Evolutionary conservation across 2,329 filamentous ascomycete species (phyloP).

Genomic region (Calonectria hawksworthii): DNA sequence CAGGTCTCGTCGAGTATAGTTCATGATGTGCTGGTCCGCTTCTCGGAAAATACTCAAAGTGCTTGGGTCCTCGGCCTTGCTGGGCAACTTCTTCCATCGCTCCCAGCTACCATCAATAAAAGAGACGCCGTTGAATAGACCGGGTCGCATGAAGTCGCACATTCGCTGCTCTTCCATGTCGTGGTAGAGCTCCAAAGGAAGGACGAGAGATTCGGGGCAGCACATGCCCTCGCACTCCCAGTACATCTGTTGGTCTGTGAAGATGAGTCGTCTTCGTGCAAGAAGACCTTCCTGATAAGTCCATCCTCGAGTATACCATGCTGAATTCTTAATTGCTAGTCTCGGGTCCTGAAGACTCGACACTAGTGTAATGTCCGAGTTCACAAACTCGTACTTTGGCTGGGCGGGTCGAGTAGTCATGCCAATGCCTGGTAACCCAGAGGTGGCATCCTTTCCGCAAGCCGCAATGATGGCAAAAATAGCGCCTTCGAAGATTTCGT

Average conservation of each 20-base stretch:
- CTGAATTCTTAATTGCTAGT: conserved; percentile 47
- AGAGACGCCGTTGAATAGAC: conserved; percentile 52
- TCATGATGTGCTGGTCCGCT: conserved; percentile 50
- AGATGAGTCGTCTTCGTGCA: conserved; percentile 53
- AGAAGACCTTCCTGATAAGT: conserved; percentile 57
- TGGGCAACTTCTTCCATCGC: conserved; percentile 50
- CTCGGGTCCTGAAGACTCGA: conserved; percentile 50
- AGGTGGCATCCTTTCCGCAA: conserved; percentile 49
- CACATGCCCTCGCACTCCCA: conserved; percentile 57
- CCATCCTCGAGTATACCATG: conserved; percentile 55
- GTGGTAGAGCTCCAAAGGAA: conserved; percentile 51
- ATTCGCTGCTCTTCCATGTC: conserved; percentile 51
- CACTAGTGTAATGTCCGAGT: conserved; percentile 50
- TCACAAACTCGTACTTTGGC: conserved; percentile 50
- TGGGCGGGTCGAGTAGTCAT: conserved; percentile 44
- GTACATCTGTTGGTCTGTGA: conserved; percentile 56
- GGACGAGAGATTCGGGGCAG: conserved; percentile 51
- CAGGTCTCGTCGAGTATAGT: conserved; percentile 48
- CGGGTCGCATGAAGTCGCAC: conserved; percentile 53
- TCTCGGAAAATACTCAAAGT: conserved; percentile 54
- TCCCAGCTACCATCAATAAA: conserved; percentile 54
- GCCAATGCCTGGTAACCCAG: conserved; percentile 53
- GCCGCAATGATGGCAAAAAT: conserved; percentile 56
- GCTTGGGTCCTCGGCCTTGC: conserved; percentile 47
- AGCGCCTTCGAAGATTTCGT: conserved; percentile 53